Conservation (phyloP, 805 yeast genomes). For the Candida sanyiensis region DNA sequence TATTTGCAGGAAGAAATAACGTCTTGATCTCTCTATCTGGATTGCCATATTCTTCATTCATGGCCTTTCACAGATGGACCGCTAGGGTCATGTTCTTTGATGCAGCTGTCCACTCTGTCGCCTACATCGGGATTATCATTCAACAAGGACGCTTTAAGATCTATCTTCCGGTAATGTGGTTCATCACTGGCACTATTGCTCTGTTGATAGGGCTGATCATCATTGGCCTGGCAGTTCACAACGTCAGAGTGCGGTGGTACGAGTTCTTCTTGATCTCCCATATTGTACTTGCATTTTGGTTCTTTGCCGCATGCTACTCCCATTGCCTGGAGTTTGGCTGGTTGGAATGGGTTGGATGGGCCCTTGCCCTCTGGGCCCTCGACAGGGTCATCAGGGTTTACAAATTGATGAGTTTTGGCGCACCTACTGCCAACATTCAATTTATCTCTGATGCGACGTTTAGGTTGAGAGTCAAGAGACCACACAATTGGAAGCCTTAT, state of each 20-base stretch:
- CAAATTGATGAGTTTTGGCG: conserved; percentile 27
- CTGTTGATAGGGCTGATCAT: conserved; percentile 8
- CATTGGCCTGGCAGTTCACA: conserved; percentile 26
- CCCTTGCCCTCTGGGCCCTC: conserved; percentile 18
- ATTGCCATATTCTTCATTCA: conserved; percentile 56
- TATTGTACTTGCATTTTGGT: conserved; percentile 46
- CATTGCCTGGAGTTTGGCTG: conserved; percentile 52
- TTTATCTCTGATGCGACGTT: conserved; percentile 38
- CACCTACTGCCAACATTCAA: conserved; percentile 20
- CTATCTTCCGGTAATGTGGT: conserved; percentile 10
- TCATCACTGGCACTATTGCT: conserved; percentile 18
- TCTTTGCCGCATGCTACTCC: conserved; percentile 49
- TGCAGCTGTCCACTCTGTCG: conserved; percentile 41
- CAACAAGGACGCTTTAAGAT: background rate
- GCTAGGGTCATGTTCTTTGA: conserved; percentile 43
- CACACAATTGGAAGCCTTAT: conserved; percentile 37
- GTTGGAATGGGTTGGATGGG: conserved; percentile 45
- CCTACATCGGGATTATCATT: conserved; percentile 9
- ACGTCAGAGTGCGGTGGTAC: conserved; percentile 48
- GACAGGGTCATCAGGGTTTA: conserved; percentile 45
- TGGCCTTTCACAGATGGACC: conserved; percentile 62
- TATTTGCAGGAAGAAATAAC: conserved; percentile 73
- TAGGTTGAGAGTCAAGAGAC: conserved; percentile 32
- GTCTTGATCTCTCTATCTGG: conserved; percentile 56
- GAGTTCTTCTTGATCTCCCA: conserved; percentile 58